Base-by-base conservation (phyloP, 768 basidiomycete species). In the Leccinum subgranulosum region DNA sequence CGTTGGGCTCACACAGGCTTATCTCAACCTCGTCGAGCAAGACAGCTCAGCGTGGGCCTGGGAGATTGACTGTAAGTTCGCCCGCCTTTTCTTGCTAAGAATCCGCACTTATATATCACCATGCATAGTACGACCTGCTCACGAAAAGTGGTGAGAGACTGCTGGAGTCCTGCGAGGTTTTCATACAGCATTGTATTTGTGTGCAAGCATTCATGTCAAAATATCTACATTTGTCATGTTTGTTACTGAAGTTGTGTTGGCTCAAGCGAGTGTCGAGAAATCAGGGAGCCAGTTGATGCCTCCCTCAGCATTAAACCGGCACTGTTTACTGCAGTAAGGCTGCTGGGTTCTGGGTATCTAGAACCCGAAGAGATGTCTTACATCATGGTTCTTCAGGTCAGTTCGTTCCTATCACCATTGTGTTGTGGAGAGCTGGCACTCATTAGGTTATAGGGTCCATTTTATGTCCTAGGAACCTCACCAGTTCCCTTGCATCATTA, bases 1-100 rank as follows among this genome's bases (percentile, higher is more conserved):
- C 31, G 21, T 19, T 29, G 34, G 5, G 33, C n/a, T 15, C 27
- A 19, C 51, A 10, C 59, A 90, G 88, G 73, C 84, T 1, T 89
- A 90, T 64, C 72, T 87, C 33, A 82, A 81, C 66, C 81, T 92
- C 19, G 80, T 76, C 7, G 80, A 83, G 51, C 90, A 90, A 72
- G 86, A 88, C 53, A 78, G 82, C 28, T 86, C 86, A 41, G 81
- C 86, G 6, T 88, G 82, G 86, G 85, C 87, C 9, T 92, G 88
- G 87, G 89, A 91, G 66, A 76, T 92, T 28, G 89, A 91, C 60
- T 75, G 88, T 90, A 65, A 75, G 87, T 74, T 3, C 51, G 19
- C 23, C 46, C 5, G 17, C 15, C 8, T 46, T 31, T 3, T 34
- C 2, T 47, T 36, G 12, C 19, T 7, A 2, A 25, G n/a, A 31